Conservation (phyloP, 208 protist genomes). For the Leishmania amazonensis region DNA sequence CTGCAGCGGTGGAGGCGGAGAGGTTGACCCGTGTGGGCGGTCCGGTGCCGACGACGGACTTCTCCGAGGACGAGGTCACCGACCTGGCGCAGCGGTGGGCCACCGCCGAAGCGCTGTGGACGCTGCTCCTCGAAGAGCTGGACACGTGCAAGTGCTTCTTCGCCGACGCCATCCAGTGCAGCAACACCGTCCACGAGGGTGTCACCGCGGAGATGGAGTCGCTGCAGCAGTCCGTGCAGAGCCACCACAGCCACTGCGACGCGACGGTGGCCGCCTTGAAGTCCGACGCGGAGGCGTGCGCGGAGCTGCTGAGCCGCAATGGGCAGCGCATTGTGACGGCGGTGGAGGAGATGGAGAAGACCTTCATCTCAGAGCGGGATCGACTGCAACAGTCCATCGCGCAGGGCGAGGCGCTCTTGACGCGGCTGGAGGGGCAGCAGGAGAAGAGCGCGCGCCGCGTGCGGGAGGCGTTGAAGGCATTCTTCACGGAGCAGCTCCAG, state of each 20-base stretch:
- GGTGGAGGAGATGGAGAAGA: constrained; percentile 40
- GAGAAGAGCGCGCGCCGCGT: constrained; percentile 75
- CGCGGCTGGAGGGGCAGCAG: constrained; percentile 54
- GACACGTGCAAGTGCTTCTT: constrained; percentile 43
- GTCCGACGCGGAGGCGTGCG: constrained; percentile 40
- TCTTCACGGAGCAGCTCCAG: constrained; percentile 68
- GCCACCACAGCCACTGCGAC: constrained; percentile 24
- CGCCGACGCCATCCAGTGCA: constrained; percentile 9
- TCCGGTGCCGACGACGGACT: not conserved
- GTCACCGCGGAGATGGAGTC: constrained; percentile 9
- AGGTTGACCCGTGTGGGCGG: not conserved
- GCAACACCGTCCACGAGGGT: constrained; percentile 9
- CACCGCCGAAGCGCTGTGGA: constrained; percentile 53
- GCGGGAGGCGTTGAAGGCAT: constrained; percentile 74
- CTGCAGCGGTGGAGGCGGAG: too few relatives aligned
- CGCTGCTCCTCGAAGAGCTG: constrained; percentile 58
- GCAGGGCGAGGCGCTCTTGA: constrained; percentile 33
- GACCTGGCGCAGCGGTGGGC: constrained; percentile 27
- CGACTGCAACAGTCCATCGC: constrained; percentile 41
- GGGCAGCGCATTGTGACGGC: constrained; percentile 23
- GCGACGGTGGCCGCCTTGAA: constrained; percentile 38
- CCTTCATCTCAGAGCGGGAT: constrained; percentile 30
- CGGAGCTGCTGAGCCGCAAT: constrained; percentile 36
- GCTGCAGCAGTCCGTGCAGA: constrained; percentile 27
- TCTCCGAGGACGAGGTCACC: not conserved